These are phyloP conservation scores for Aspergillus melleus DNA, from an alignment of 2,329 filamentous ascomycete genomes.

Conservation along the genomic window DNA sequence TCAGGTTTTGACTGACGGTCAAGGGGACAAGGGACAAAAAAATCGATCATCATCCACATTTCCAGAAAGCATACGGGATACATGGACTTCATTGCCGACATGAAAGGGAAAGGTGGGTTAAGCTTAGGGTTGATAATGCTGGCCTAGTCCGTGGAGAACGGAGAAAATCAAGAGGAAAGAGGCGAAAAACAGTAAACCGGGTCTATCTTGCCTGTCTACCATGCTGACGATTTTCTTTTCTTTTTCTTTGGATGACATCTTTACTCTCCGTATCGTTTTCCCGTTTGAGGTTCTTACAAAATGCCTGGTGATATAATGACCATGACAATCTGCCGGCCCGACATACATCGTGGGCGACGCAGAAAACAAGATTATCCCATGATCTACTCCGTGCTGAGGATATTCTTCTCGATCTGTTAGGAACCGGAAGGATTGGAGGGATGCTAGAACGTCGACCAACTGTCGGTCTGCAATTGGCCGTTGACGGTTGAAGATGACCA, in stretches of 20 bases:
- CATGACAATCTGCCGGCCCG: not conserved
- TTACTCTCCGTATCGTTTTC: not conserved
- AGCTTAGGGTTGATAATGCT: not conserved
- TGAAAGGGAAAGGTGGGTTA: not conserved
- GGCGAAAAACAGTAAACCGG: not conserved
- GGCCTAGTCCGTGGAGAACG: not conserved
- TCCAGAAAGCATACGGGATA: not conserved
- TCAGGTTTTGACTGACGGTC: conserved; percentile 5
- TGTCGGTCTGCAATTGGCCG: not conserved
- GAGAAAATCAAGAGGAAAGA: not conserved
- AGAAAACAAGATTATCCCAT: not conserved
- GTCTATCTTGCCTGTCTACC: not conserved
- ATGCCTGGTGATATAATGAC: not conserved
- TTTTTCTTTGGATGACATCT: not conserved
- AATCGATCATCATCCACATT: not conserved
- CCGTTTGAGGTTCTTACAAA: not conserved
- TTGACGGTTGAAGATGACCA: not conserved
- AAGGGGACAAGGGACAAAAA: not conserved
- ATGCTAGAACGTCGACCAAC: not conserved
- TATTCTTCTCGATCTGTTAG: not conserved
- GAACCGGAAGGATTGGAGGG: not conserved
- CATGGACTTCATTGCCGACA: not conserved
- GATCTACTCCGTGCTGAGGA: not conserved
- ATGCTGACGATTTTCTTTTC: not conserved
- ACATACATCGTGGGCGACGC: not conserved